These are phyloP conservation scores for Ceratocystis variospora DNA, from an alignment of 2,329 filamentous ascomycete genomes.

Conservation along the genomic window DNA sequence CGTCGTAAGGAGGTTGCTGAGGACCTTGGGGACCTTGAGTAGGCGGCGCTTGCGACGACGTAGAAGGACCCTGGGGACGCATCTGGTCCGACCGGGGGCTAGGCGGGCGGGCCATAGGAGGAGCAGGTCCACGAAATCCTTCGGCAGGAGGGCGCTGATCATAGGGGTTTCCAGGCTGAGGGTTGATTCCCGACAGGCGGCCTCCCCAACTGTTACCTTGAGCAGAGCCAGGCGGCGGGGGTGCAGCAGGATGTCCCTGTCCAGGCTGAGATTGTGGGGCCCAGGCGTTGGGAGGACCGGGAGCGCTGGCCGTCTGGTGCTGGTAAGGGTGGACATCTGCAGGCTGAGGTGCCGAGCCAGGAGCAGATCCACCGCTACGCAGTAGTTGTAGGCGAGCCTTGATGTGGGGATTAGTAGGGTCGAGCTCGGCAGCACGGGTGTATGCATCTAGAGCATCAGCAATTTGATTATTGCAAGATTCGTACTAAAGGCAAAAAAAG, in stretches of 20 bases:
- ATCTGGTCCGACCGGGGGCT: slow-evolving; percentile 65
- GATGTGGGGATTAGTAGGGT: slow-evolving; percentile 87
- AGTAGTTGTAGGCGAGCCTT: slow-evolving; percentile 85
- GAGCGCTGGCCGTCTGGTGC: slow-evolving; percentile 71
- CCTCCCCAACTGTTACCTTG: slow-evolving; percentile 42
- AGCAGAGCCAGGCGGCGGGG: slow-evolving; percentile 28
- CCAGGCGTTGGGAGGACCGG: slow-evolving; percentile 80
- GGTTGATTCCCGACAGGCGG: slow-evolving; percentile 66
- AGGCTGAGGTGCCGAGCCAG: slow-evolving; percentile 61
- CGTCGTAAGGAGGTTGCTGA: slow-evolving; percentile 43
- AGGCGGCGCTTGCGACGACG: slow-evolving; percentile 13
- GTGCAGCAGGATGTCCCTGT: slow-evolving; percentile 31
- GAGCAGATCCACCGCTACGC: slow-evolving; percentile 64
- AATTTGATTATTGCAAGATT: slow-evolving; percentile 98
- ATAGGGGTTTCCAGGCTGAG: slow-evolving; percentile 66
- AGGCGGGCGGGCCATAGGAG: slow-evolving; percentile 54
- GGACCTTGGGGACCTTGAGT: slow-evolving; percentile 32
- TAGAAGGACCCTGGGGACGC: slow-evolving; percentile 24
- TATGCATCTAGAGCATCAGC: slow-evolving; percentile 93
- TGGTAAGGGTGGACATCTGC: slow-evolving; percentile 93
- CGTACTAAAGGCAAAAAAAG: slow-evolving; percentile 47
- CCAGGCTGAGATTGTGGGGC: slow-evolving; percentile 54
- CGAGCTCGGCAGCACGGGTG: slow-evolving; percentile 82
- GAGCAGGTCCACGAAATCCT: slow-evolving; percentile 51
- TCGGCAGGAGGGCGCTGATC: slow-evolving; percentile 52